Conservation (phyloP, 805 yeast species). For the Lipomyces oligophaga region DNA sequence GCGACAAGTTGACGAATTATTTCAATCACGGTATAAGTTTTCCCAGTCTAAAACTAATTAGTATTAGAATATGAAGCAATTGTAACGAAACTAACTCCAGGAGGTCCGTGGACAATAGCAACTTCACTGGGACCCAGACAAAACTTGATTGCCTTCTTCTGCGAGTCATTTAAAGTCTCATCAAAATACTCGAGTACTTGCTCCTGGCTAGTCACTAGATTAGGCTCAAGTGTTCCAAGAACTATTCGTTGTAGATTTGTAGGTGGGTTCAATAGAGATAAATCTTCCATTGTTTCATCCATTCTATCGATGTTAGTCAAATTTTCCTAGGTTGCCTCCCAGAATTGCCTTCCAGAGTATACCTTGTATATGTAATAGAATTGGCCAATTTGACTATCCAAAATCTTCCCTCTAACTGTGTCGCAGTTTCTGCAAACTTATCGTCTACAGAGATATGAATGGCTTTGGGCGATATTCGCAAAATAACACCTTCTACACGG, state of each 20-base stretch:
- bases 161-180: constrained; percentile 58
- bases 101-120: constrained; percentile 70
- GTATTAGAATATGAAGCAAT: not conserved
- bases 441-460: constrained; percentile 63
- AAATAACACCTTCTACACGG: constrained; percentile 61
- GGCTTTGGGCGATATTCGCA: constrained; percentile 47
- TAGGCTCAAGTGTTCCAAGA: constrained; percentile 46
- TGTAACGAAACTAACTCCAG: constrained; percentile 44
- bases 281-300: constrained; percentile 64
- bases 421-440: constrained; percentile 49
- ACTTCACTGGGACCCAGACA: constrained; percentile 50
- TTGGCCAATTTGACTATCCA: constrained; percentile 64
- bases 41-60: constrained; percentile 49
- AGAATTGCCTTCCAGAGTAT: not conserved
- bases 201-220: not conserved
- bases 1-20: constrained; percentile 65
- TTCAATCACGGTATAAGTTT: constrained; percentile 81
- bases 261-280: constrained; percentile 43
- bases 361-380: constrained; percentile 40
- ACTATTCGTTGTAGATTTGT: constrained; percentile 44
- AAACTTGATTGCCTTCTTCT: constrained; percentile 65
- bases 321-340: not conserved
- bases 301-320: constrained; percentile 37
- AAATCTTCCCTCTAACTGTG: constrained; percentile 47
- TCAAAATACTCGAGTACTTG: constrained; percentile 41